These are phyloP conservation scores for Zelonia costaricensis DNA, from an alignment of 208 protist genomes.

Conservation along the genomic window DNA sequence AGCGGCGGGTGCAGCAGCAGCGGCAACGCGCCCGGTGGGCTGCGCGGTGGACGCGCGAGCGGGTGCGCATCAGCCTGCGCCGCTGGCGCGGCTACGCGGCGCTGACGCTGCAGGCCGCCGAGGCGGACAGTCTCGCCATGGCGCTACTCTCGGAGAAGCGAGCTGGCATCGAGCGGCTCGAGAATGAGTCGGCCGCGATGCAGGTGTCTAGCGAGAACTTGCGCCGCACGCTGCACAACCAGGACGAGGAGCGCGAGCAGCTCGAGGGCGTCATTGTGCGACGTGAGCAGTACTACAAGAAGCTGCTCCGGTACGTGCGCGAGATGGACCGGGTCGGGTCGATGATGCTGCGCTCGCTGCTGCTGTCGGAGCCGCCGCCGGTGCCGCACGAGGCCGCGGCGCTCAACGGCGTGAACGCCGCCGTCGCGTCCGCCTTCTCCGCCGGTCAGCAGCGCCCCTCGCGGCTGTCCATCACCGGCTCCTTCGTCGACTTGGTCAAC, in stretches of 20 bases:
- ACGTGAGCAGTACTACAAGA: constrained; percentile 50
- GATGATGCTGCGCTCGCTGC: constrained; percentile 56
- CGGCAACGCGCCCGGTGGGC: constrained; percentile 68
- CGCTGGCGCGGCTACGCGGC: constrained; percentile 65
- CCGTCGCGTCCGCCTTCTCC: background rate
- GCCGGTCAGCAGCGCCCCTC: background rate
- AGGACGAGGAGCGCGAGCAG: constrained; percentile 34
- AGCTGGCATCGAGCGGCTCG: constrained; percentile 31
- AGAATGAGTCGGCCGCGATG: constrained; percentile 44
- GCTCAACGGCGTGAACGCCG: background rate
- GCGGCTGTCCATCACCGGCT: background rate
- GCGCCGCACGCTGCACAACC: constrained; percentile 33
- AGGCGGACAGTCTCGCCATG: constrained; percentile 42
- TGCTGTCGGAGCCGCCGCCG: constrained; percentile 38
- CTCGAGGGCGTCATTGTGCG: constrained; percentile 36
- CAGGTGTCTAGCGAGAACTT: constrained; percentile 31
- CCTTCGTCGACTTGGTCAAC: background rate
- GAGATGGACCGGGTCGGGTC: constrained; percentile 73
- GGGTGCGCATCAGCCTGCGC: constrained; percentile 39
- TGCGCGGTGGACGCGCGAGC: constrained; percentile 48
- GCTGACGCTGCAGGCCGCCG: constrained; percentile 37
- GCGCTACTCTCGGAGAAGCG: constrained; percentile 37
- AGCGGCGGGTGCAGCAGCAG: constrained; percentile 52
- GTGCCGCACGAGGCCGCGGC: constrained; percentile 7
- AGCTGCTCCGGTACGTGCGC: constrained; percentile 46